phyloP scores from a whole-genome alignment of 495 filamentous ascomycete species.

The Neurospora sp. region DNA sequence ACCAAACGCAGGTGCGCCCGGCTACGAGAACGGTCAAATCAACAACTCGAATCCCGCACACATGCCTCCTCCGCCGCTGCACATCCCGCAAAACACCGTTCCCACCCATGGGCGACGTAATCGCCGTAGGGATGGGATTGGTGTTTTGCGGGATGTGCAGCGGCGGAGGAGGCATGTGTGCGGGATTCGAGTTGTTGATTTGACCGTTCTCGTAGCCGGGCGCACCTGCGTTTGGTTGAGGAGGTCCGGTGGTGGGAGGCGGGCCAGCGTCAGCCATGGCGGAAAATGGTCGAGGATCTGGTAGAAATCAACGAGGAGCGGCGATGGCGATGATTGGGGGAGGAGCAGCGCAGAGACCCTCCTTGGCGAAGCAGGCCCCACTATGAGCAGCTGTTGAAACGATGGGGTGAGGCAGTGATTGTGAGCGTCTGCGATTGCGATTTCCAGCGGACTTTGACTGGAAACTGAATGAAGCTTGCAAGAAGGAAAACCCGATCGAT shows the following conservation, averaged over 20 bases:
- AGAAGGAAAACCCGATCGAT: background rate
- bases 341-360: conserved; percentile 1
- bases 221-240: conserved; percentile 56
- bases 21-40: too few species aligned
- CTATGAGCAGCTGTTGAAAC: background rate
- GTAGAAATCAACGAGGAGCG: background rate
- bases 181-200: conserved; percentile 54
- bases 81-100: too few species aligned
- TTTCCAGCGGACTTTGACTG: background rate
- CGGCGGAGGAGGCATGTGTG: conserved; percentile 90
- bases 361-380: conserved; percentile 14
- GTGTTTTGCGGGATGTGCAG: conserved; percentile 94
- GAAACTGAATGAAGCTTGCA: background rate
- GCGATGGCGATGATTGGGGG: conserved; percentile 8
- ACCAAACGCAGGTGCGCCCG: too few species aligned
- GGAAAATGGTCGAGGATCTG: conserved; percentile 10
- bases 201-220: conserved; percentile 63
- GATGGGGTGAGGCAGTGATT: background rate
- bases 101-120: conserved; percentile 74
- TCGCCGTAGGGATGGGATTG: conserved; percentile 89
- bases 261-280: conserved; percentile 61
- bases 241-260: conserved; percentile 43
- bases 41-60: too few species aligned
- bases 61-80: too few species aligned
- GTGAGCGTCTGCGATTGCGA: background rate